Evolutionary conservation across 192 early-diverging fungal genomes (phyloP).

Genomic region (Paraglomus brasilianum): DNA sequence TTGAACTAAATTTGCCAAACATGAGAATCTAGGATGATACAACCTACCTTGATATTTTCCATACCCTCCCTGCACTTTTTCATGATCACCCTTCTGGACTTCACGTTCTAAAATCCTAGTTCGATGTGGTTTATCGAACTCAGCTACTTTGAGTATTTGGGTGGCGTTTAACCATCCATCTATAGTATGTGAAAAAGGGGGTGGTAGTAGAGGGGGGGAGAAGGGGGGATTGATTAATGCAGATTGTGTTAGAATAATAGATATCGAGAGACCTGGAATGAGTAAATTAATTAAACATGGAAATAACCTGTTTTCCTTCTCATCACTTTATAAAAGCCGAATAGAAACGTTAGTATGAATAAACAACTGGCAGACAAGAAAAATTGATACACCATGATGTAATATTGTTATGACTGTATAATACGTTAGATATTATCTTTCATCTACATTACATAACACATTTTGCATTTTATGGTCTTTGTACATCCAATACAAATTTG

Average conservation of each 20-base stretch:
- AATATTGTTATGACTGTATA: no score
- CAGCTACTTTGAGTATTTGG: constrained; percentile 96
- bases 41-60: constrained; percentile 97
- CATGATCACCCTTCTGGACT: constrained; percentile 81
- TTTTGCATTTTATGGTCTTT: no score
- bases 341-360: no score
- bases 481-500: no score
- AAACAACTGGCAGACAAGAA: no score
- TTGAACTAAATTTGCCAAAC: not conserved
- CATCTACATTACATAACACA: no score
- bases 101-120: constrained; percentile 94
- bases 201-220: no score
- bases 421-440: no score
- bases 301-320: constrained; percentile 39
- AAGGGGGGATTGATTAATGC: no score
- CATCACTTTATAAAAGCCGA: constrained; percentile 49
- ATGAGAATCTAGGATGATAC: constrained; percentile 28
- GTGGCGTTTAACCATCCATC: constrained; percentile 97
- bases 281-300: not conserved
- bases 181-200: constrained; percentile 33
- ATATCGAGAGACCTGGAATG: no score
- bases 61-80: constrained; percentile 98
- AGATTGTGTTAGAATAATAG: no score
- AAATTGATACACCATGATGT: no score
- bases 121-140: constrained; percentile 88